These are phyloP conservation scores for Schizothecium vesticola DNA, from an alignment of 495 filamentous ascomycete species.

Conservation along the genomic window DNA sequence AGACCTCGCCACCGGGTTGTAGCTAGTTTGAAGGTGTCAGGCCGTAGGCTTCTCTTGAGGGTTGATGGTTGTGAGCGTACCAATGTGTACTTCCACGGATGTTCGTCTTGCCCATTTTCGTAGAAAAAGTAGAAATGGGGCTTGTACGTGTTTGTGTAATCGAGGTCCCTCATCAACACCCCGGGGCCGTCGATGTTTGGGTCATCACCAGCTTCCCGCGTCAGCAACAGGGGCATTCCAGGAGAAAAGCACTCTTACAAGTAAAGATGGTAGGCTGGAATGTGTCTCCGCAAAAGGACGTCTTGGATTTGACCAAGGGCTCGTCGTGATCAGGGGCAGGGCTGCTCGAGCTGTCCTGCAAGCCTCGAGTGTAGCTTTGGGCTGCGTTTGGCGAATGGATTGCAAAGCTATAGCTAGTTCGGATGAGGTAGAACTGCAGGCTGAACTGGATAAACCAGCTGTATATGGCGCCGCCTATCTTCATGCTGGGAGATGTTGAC, in stretches of 20 bases:
- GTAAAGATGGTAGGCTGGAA: slow-evolving; percentile 7
- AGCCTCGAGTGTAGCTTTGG: not conserved
- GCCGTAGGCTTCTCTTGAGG: not conserved
- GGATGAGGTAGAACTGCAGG: not conserved
- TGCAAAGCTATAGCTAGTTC: not conserved
- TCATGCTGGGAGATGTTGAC: not conserved
- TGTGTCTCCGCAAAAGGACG: not conserved
- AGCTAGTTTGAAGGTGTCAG: slow-evolving; percentile 3
- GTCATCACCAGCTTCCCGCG: slow-evolving; percentile 5
- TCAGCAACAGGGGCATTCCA: not conserved
- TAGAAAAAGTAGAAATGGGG: slow-evolving; percentile 20
- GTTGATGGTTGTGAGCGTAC: slow-evolving; percentile 1
- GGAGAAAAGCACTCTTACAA: not conserved
- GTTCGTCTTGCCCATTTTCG: slow-evolving; percentile 19
- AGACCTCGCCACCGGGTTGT: slow-evolving; percentile 14
- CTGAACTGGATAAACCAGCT: not conserved
- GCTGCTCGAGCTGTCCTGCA: not conserved
- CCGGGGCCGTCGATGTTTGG: slow-evolving; percentile 14
- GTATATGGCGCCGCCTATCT: not conserved
- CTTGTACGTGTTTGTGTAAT: slow-evolving; percentile 11
- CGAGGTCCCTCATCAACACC: slow-evolving; percentile 8
- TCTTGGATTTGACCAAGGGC: not conserved
- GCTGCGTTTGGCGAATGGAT: not conserved
- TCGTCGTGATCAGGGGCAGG: not conserved
- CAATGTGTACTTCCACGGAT: slow-evolving; percentile 21